Conservation (phyloP, 1,284 basidiomycete genomes). For the Leucoagaricus sp. region DNA sequence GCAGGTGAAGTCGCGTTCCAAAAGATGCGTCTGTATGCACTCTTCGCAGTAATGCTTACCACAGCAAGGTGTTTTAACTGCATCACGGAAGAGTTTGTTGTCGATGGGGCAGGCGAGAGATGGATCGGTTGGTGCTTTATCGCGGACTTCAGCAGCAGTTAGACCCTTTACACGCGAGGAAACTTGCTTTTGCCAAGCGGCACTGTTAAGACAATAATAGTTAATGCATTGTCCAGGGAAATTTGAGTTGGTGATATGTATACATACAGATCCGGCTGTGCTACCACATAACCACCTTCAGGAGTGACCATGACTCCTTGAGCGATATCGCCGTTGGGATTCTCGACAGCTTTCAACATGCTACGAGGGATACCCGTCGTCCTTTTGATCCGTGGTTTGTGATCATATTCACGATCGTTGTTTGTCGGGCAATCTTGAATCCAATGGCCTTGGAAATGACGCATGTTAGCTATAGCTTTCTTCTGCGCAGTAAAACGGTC, state of each 20-base stretch:
- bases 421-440: conserved; percentile 99
- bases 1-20: conserved; percentile 92
- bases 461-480: conserved; percentile 11
- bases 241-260: neutral
- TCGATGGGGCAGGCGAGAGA: conserved; percentile 86
- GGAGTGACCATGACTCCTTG: conserved; percentile 96
- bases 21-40: conserved; percentile 87
- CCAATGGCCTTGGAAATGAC: conserved; percentile 80
- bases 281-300: conserved; percentile 94
- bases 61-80: conserved; percentile 92
- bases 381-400: conserved; percentile 93
- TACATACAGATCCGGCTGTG: conserved; percentile 88
- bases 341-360: conserved; percentile 96
- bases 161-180: conserved; percentile 70
- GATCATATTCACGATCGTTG: conserved; percentile 92
- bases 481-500: conserved; percentile 10
- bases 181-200: conserved; percentile 91
- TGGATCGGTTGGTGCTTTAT: conserved; percentile 77
- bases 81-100: conserved; percentile 86
- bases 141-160: conserved; percentile 84
- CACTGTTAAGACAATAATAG: conserved; percentile 45
- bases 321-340: conserved; percentile 73
- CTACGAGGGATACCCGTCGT: conserved; percentile 98
- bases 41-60: conserved; percentile 91
- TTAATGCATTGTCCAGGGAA: no score